Percentiles rank a stretch among this genome's conserved stretches.
Conservation (phyloP, 1,284 basidiomycete species). For the Marasmius fiardii region DNA sequence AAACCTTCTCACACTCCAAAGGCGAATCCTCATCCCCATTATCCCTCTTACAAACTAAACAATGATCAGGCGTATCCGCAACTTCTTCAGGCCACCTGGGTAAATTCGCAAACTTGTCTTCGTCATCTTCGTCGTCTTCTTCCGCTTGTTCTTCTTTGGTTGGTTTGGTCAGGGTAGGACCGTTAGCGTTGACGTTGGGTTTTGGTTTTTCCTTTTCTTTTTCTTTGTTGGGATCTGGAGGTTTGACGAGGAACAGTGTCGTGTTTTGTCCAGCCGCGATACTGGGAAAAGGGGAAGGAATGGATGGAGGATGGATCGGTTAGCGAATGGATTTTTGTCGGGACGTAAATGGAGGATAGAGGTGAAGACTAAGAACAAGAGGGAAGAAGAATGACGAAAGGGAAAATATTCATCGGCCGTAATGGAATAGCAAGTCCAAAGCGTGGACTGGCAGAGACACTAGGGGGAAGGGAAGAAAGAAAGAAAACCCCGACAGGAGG, state of each 20-base stretch:
- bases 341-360: slow-evolving; percentile 1
- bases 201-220: too few relatives aligned
- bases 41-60: slow-evolving; percentile 71
- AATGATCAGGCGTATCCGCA: slow-evolving; percentile 63
- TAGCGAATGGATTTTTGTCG: neutral
- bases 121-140: neutral
- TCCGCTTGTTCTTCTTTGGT: slow-evolving; percentile 1
- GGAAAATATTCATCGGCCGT: too few relatives aligned
- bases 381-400: too few relatives aligned
- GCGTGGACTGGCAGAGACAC: too few relatives aligned
- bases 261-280: slow-evolving; percentile 85
- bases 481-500: too few relatives aligned
- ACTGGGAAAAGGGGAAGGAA: too few relatives aligned
- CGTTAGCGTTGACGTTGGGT: too few relatives aligned
- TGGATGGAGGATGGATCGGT: neutral
- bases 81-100: slow-evolving; percentile 74
- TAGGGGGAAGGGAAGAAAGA: too few relatives aligned
- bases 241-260: slow-evolving; percentile 71
- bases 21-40: slow-evolving; percentile 64
- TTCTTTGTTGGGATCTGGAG: slow-evolving; percentile 34
- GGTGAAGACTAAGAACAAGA: neutral
- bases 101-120: slow-evolving; percentile 66
- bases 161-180: neutral
- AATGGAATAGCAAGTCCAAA: too few relatives aligned
- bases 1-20: slow-evolving; percentile 85